These are phyloP conservation scores for Fragosphaeria purpurea DNA, from an alignment of 2,329 filamentous ascomycete species.

Conservation along the genomic window DNA sequence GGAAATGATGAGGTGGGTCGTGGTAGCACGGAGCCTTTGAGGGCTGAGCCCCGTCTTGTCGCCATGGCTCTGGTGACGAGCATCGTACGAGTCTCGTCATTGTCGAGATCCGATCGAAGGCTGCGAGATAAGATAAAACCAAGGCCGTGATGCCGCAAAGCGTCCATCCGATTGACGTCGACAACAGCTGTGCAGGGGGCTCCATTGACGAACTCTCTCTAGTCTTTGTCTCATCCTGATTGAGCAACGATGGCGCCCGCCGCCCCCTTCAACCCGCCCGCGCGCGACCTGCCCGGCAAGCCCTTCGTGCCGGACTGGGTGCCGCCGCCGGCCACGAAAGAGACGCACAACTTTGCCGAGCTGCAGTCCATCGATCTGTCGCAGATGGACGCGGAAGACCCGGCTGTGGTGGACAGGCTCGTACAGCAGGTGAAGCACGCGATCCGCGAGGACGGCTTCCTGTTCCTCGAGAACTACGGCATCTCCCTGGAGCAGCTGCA, in stretches of 20 bases:
- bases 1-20: no score
- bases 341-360: conserved; percentile 32
- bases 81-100: no score
- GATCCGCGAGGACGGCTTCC: conserved; percentile 33
- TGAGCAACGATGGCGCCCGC: conserved; percentile 18
- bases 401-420: conserved; percentile 30
- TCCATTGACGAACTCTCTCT: no score
- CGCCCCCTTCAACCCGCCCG: conserved; percentile 30
- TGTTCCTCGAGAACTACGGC: conserved; percentile 41
- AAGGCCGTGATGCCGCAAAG: no score
- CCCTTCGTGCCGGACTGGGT: conserved; percentile 31
- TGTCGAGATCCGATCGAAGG: no score
- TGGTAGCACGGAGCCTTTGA: no score
- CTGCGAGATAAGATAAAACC: no score
- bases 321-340: conserved; percentile 33
- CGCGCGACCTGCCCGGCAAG: conserved; percentile 28
- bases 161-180: no score
- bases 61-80: no score
- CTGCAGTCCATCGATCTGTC: conserved; percentile 34
- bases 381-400: conserved; percentile 31
- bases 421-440: conserved; percentile 32
- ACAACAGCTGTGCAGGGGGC: no score
- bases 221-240: neutral
- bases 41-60: no score
- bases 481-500: conserved; percentile 37